A percentile compares a stretch with the other conserved stretches of the same genome.
Evolutionary conservation across 2,329 filamentous ascomycete genomes (phyloP).

Genomic region (Graphilbum ipis-grandicollis): DNA sequence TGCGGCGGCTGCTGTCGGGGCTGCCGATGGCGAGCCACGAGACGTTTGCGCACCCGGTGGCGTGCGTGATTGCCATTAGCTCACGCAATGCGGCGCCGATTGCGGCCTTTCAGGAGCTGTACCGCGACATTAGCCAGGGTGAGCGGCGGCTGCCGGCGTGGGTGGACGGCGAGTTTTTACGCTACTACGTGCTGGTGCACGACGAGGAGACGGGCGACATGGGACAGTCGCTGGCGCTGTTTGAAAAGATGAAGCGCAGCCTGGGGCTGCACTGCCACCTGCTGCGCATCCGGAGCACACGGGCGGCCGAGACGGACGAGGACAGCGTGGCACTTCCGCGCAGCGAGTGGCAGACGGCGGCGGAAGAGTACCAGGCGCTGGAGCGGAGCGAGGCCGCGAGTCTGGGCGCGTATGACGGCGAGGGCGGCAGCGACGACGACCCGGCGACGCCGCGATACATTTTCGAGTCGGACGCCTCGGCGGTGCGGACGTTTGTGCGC

Average conservation of each 20-base stretch:
- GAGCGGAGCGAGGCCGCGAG: slow-evolving; percentile 38
- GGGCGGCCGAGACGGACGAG: slow-evolving; percentile 78
- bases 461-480: slow-evolving; percentile 81
- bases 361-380: slow-evolving; percentile 67
- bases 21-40: slow-evolving; percentile 69
- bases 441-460: slow-evolving; percentile 61
- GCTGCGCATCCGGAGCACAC: slow-evolving; percentile 65
- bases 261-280: slow-evolving; percentile 92
- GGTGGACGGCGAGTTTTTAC: slow-evolving; percentile 80
- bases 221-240: slow-evolving; percentile 69
- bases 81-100: slow-evolving; percentile 72
- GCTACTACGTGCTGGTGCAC: slow-evolving; percentile 92
- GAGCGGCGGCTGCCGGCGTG: slow-evolving; percentile 59
- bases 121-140: slow-evolving; percentile 68
- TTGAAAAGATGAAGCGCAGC: slow-evolving; percentile 98
- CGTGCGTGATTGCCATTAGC: slow-evolving; percentile 87
- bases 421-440: slow-evolving; percentile 44
- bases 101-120: slow-evolving; percentile 70
- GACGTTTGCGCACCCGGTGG: slow-evolving; percentile 87
- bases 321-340: slow-evolving; percentile 69
- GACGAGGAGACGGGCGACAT: slow-evolving; percentile 95
- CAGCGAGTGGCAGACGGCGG: slow-evolving; percentile 77
- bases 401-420: slow-evolving; percentile 16
- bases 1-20: slow-evolving; percentile 68
- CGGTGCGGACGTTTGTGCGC: slow-evolving; percentile 74